Conservation (phyloP, 2,329 filamentous ascomycete genomes). For the Myriosclerotinia curreyana region DNA sequence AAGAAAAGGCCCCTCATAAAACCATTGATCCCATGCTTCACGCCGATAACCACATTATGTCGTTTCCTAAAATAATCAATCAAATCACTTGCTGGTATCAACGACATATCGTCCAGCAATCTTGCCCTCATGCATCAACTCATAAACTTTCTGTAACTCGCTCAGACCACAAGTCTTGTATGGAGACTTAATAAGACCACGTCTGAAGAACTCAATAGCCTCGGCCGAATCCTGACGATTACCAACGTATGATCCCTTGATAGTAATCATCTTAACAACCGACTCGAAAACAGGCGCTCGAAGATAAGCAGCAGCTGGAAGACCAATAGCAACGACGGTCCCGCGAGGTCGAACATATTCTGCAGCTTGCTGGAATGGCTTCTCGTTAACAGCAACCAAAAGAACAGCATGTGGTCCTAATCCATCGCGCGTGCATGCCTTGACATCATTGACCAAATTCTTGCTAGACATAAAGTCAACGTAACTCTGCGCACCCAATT, state of each 20-base stretch:
- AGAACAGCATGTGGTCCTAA: conserved; percentile 85
- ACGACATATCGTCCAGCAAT: conserved; percentile 78
- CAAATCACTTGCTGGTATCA: conserved; percentile 63
- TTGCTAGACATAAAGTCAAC: conserved; percentile 76
- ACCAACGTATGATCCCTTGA: conserved; percentile 91
- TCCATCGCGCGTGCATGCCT: conserved; percentile 73
- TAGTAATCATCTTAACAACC: conserved; percentile 85
- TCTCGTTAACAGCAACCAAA: conserved; percentile 81
- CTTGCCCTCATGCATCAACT: conserved; percentile 67
- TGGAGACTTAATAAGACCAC: conserved; percentile 77
- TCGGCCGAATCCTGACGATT: conserved; percentile 86
- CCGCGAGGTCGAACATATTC: conserved; percentile 81
- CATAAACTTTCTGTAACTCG: conserved; percentile 76
- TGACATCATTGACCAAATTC: conserved; percentile 81
- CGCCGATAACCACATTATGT: not conserved
- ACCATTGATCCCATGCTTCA: not conserved
- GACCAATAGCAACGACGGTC: conserved; percentile 81
- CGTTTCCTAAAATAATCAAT: not conserved
- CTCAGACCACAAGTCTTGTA: conserved; percentile 82
- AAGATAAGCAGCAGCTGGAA: conserved; percentile 77
- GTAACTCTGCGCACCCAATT: conserved; percentile 69
- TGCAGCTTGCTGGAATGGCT: conserved; percentile 92
- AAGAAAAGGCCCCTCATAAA: not conserved
- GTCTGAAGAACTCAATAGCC: conserved; percentile 83
- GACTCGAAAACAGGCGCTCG: conserved; percentile 85